Evolutionary conservation across 495 filamentous ascomycete species (phyloP), one percentile per base, ranked within the genome.

Genomic region (Penicillium chermesinum): DNA sequence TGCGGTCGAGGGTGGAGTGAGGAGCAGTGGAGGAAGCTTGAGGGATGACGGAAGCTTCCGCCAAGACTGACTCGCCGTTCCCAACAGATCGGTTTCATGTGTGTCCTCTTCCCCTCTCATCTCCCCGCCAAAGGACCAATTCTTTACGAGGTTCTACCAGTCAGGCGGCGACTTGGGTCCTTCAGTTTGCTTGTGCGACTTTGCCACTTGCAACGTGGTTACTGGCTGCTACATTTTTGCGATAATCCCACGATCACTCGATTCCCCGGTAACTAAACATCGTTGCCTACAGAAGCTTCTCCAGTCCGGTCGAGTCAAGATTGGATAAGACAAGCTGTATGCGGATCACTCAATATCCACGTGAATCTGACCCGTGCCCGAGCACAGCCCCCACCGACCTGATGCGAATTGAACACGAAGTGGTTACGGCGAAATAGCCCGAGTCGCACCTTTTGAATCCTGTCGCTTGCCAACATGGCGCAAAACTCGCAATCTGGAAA

Each of bases 401-500:
- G 42, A 68, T 68, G 66, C 55, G 46, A 58, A 50, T 48, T 45
- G 38, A 46, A 52, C 53, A 58, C 43, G 41, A 51, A 39, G 41
- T 50, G 36, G 46, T 47, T 49, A 60, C 55, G 52, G 53, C 60
- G 36, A 38, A 48, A 41, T 53, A 48, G 44, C 25, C 17, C 50
- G 42, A 42, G 33, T 50, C 43, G 42, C 48, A 38, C 15, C 12
- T 45, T 25, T 15, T 19, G 42, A 20, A 44, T 17, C 34, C 38
- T 21, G 41, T 49, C 25, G 25, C 10, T 10, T 10, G 4, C 25
- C 25, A 62, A 34, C 42, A 76, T 76, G 72, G 54, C 71, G 35
- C 70, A 73, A 33, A 64, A 66, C 38, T 41, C 59, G 3, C 66
- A 65, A 27, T 20, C 55, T 8, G 16, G 56, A 12, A 73, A 69